phyloP scores from a whole-genome alignment of 306 rosid genomes.

The Castanopsis chinensis region DNA sequence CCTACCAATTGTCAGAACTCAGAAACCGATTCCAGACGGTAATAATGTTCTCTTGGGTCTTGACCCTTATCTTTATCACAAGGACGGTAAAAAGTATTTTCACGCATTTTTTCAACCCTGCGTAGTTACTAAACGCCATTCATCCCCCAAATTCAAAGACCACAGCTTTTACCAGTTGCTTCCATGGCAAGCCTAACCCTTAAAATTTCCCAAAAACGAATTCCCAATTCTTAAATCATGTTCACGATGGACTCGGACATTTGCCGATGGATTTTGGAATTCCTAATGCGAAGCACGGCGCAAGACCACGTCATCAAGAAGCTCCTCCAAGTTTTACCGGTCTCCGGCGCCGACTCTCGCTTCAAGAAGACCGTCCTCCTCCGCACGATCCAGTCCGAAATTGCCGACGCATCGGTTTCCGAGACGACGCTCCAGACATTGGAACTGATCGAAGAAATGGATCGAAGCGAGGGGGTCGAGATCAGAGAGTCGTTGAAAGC shows the following conservation, averaged over 20 bases:
- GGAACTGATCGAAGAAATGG: conserved; percentile 50
- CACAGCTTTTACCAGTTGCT: neutral
- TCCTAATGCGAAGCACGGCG: conserved; percentile 47
- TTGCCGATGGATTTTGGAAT: conserved; percentile 61
- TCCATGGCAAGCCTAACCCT: neutral
- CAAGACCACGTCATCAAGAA: conserved; percentile 33
- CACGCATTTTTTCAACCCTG: no score
- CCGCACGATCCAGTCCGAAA: conserved; percentile 44
- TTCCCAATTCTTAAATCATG: neutral
- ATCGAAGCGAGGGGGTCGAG: conserved; percentile 21
- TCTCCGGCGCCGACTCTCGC: conserved; percentile 45
- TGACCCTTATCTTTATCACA: neutral
- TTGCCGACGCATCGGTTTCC: conserved; percentile 33
- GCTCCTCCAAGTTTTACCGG: conserved; percentile 35
- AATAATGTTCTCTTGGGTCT: neutral
- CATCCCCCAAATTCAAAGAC: neutral
- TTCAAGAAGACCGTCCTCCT: conserved; percentile 60
- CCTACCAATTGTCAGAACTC: neutral
- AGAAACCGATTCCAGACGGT: neutral
- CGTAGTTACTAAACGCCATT: no score
- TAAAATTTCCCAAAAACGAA: neutral
- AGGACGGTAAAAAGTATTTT: no score
- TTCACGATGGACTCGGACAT: conserved; percentile 36
- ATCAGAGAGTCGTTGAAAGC: conserved; percentile 32
- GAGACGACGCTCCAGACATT: conserved; percentile 46